A percentile compares a stretch with the other conserved stretches of the same genome.
Conservation (phyloP, 139 green algal genomes). For the Chloropicon primus region DNA sequence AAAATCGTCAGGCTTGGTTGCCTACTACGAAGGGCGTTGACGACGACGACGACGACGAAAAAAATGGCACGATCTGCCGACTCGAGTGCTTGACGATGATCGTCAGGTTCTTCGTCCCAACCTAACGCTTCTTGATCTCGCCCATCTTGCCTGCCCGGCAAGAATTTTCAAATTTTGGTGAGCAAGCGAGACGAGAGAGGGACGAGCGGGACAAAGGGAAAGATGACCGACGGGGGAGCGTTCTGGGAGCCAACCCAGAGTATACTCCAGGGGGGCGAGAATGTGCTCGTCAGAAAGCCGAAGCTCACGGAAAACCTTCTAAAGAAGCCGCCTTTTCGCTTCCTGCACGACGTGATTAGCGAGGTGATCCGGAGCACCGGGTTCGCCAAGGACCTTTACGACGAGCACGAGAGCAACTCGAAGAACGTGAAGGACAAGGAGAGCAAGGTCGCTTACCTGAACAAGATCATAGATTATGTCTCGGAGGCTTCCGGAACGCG, state of each 20-base stretch:
- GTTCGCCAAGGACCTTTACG: constrained; percentile 55
- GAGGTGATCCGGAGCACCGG: constrained; percentile 49
- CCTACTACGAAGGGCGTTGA: too few relatives aligned
- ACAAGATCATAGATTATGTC: constrained; percentile 58
- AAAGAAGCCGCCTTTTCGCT: constrained; percentile 60
- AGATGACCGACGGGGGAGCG: background rate
- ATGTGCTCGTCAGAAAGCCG: constrained; percentile 40
- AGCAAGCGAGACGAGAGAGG: background rate
- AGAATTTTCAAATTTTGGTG: too few relatives aligned
- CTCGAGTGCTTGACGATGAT: too few relatives aligned
- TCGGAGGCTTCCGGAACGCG: constrained; percentile 21
- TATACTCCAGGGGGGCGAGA: constrained; percentile 32
- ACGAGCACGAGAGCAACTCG: constrained; percentile 40
- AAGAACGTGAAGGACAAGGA: constrained; percentile 66
- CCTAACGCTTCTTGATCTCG: too few relatives aligned
- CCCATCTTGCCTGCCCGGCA: too few relatives aligned
- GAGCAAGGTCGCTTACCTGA: constrained; percentile 55
- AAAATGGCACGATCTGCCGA: too few relatives aligned
- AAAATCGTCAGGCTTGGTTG: too few relatives aligned
- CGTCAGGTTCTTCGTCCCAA: too few relatives aligned
- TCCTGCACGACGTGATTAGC: constrained; percentile 69
- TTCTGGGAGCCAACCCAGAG: constrained; percentile 40
- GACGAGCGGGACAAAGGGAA: background rate
- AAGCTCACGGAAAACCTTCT: constrained; percentile 58
- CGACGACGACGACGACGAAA: too few relatives aligned